Conservation (phyloP, 345 rosid genomes). For the Bruguiera gymnorhiza region DNA sequence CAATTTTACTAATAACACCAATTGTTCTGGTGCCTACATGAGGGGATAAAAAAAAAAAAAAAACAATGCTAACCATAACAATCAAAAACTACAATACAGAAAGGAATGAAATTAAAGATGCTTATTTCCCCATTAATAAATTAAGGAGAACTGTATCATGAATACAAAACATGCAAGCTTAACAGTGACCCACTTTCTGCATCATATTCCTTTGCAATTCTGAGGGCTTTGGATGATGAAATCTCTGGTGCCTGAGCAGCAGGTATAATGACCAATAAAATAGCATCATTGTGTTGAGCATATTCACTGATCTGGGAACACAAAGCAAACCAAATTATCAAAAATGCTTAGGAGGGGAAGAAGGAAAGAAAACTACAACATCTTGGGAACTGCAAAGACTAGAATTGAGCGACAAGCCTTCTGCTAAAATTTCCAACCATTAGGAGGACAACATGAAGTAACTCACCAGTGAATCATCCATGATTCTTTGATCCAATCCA, state of each 20-base stretch:
- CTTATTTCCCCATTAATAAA: too few relatives aligned
- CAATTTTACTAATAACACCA: conserved; percentile 88
- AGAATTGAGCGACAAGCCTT: neutral
- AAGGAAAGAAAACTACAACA: neutral
- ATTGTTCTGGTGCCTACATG: conserved; percentile 86
- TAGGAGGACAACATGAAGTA: neutral
- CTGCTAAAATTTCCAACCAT: conserved; percentile 2
- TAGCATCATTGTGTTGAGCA: conserved; percentile 84
- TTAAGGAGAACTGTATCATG: neutral
- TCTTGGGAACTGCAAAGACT: neutral
- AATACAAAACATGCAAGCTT: neutral
- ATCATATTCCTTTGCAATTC: conserved; percentile 90
- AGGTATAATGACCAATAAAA: conserved; percentile 81
- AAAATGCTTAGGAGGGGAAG: conserved; percentile 3
- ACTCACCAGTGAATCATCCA: conserved; percentile 86
- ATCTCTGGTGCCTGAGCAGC: conserved; percentile 89
- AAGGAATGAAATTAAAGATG: neutral
- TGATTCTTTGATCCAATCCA: conserved; percentile 92
- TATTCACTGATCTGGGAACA: conserved; percentile 64
- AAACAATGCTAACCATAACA: neutral
- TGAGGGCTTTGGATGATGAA: conserved; percentile 84
- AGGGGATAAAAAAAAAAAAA: conserved; percentile 1
- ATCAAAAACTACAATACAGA: neutral
- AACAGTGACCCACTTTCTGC: conserved; percentile 58
- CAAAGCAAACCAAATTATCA: conserved; percentile 13